Percentiles rank a stretch among this genome's conserved stretches.
Conservation (phyloP, 441 rosid genomes). For the Pelargonium fulgidum region DNA sequence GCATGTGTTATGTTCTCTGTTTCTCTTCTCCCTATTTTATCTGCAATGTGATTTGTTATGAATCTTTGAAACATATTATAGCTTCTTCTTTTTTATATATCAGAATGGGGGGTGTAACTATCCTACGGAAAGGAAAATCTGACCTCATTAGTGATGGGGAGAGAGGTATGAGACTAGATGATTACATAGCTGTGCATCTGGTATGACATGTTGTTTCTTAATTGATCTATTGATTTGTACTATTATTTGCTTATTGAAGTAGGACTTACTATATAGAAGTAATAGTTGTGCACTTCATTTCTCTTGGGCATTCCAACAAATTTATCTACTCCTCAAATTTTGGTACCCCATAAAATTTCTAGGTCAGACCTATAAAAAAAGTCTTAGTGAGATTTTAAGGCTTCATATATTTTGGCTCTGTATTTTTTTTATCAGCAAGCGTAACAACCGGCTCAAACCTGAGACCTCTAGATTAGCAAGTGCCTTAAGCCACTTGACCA, state of each 20-base stretch:
- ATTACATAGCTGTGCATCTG: background rate
- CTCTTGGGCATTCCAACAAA: background rate
- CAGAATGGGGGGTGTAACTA: constrained; percentile 83
- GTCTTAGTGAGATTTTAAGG: too few species aligned
- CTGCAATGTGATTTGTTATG: background rate
- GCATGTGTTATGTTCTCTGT: background rate
- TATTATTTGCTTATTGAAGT: background rate
- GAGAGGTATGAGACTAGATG: constrained; percentile 39
- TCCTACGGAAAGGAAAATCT: constrained; percentile 73
- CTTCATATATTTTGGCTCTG: too few species aligned
- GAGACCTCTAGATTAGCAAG: too few species aligned
- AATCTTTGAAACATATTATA: constrained; percentile 16
- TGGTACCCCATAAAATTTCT: background rate
- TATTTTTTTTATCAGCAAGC: too few species aligned
- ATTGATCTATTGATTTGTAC: background rate
- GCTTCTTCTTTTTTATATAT: background rate
- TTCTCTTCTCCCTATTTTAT: background rate
- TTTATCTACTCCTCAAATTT: background rate
- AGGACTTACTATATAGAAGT: background rate
- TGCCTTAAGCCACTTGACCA: too few species aligned
- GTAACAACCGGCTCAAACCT: too few species aligned
- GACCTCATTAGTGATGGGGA: constrained; percentile 83
- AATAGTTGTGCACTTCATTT: background rate
- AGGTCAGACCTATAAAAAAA: too few species aligned
- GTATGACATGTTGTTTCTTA: background rate